Evolutionary conservation across 768 basidiomycete species (phyloP).

Genomic region (Pleurotus pulmonarius): DNA sequence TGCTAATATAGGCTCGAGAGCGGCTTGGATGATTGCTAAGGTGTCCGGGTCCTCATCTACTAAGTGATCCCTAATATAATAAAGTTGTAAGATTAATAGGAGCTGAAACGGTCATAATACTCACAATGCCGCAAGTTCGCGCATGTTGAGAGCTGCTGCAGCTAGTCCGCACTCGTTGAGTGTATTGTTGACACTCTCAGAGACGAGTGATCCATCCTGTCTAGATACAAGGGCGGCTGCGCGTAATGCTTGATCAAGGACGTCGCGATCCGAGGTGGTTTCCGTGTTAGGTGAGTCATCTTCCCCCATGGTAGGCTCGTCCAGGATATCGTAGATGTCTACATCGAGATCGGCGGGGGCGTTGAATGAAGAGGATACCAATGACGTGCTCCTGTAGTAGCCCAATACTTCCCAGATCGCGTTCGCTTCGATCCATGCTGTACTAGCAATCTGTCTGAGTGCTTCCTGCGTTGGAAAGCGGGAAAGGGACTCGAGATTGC

Average conservation of each 20-base stretch:
- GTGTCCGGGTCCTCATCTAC: not conserved
- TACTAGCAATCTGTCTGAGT: conserved; percentile 7
- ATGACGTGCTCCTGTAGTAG: not conserved
- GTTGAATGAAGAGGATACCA: not conserved
- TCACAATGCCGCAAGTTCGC: not conserved
- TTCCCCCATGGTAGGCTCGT: no score
- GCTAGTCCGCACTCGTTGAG: no score
- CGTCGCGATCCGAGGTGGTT: not conserved
- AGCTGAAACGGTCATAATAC: not conserved
- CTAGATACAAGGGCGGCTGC: not conserved
- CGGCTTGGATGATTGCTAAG: not conserved
- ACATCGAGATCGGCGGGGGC: not conserved
- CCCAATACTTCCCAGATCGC: conserved; percentile 13
- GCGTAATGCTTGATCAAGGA: not conserved
- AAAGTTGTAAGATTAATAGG: not conserved
- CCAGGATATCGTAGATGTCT: not conserved
- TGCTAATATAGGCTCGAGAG: not conserved
- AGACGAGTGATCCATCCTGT: not conserved
- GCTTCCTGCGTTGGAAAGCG: conserved; percentile 17
- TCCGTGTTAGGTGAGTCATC: no score
- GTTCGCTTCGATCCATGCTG: no score
- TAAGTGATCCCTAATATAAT: not conserved
- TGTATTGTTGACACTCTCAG: not conserved
- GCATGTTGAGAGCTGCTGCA: no score
- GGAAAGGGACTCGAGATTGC: conserved; percentile 15